Base-by-base conservation (phyloP, 352 stramenopile genomes). In the Pythium monospermum region DNA sequence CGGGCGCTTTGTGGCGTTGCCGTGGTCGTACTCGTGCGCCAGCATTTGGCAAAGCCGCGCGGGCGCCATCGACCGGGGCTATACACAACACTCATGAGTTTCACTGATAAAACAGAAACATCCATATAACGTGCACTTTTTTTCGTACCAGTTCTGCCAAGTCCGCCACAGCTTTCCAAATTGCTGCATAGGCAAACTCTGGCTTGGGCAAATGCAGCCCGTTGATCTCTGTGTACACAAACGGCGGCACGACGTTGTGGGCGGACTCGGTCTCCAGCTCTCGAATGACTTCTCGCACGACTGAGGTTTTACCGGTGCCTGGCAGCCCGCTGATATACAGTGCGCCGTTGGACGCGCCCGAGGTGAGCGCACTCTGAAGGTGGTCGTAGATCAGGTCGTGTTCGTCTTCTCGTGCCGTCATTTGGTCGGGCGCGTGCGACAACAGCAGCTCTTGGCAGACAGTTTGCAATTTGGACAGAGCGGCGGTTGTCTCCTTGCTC, bases 281-380 rank as follows among this genome's bases (percentile, higher is more conserved):
- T 18, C 70, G 70, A 16, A 89, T 68, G 25, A 87, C 73, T 39
- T 89, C 78, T 26, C 83, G 83, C 3, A 89, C 76, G 25, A 79
- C 83, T 23, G 75, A 83, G 10, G 75, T 89, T 59, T 89, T 89
- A 30, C 78, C 78, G 15, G 69, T 73, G 19, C 78, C 78, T 44
- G 78, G 78, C 1, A 89, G 46, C 0, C 78, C 78, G 37, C 78
- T 89, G 35, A 89, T 82, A 60, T 89, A 89, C 36, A 89, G 73
- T 6, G 75, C 67, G 0, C 69, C 70, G 25, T 71, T 71, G 0
- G 71, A 74, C 26, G 75, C 69, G 37, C 80, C 65, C 32, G 66
- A 66, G 38, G 73, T 59, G 41, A 87, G 79, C n/a, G 73, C 74
- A 2, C 59, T 71, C 12, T 62, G 69, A 13, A 89, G 49, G 19